Base-by-base conservation (phyloP, 352 stramenopile species). In the Phytopythium boreale region DNA sequence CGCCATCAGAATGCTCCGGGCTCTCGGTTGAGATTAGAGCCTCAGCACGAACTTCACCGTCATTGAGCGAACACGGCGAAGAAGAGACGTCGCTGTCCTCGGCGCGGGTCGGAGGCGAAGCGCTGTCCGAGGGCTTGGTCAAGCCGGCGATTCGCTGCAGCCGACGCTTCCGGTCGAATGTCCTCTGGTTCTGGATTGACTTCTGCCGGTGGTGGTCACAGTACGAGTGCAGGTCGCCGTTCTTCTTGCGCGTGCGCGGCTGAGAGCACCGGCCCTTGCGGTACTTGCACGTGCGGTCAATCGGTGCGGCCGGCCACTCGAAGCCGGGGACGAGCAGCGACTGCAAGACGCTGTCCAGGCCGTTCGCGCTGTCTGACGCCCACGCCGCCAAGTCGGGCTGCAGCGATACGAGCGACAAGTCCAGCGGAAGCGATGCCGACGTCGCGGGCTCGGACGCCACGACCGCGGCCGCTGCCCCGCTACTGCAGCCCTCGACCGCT, bases 211-310 rank as follows among this genome's bases (percentile, higher is more conserved):
- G 84, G 52, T 82, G 68, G 43, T 87, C 80, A 41, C 84, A 93
- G 62, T 81, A 87, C 56, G 71, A 77, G 61, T 93, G 84, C 62
- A 86, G 60, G 22, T 59, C 66, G 14, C 84, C 84, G 62, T 87
- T 89, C 61, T 77, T 86, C 71, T 93, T 93, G 39, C 80, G 52
- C 31, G 80, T 81, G 34, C 84, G 82, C n/a, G 64, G 78, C n/a
- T 78, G 56, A 2, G 31, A 64, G 60, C 79, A 89, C 56, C 83
- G 84, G 41, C 75, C 77, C 7, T 75, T 72, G 44, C 79, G 75
- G 60, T 90, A 90, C 56, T 37, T 61, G 26, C 56, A 61, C 37
- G 53, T 31, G 31, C 34, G 31, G 4, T 46, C 53, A 17, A 56
- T 17, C 26, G 27, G 27, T 0, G 11, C 27, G 2, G 14, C n/a